Base-by-base conservation (phyloP, 768 basidiomycete species). In the Psilocybe tampanensis region DNA sequence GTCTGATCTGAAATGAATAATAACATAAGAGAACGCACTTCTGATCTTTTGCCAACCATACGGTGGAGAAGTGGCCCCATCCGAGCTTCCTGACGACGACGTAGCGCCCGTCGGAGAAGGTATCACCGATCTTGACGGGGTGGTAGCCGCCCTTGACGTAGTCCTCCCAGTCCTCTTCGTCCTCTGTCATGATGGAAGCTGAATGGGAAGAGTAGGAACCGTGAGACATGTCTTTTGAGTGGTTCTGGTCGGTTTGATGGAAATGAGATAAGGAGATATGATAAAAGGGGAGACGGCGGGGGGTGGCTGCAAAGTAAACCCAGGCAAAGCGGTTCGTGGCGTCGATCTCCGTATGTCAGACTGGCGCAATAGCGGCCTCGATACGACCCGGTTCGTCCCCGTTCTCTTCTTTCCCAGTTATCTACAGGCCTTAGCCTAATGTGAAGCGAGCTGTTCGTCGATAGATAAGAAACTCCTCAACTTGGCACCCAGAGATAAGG, bases 131-230 rank as follows among this genome's bases (percentile, higher is more conserved):
- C 71, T 94, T 90, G 47, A 97, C 92, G n/a, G 94, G 91, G 67
- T 93, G 91, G 70, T 93, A 93, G 32, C 91, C 91, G 56, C 91
- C 87, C 47, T 88, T 83, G 70, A 85, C 82, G 65, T 83, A 83
- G 75, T 95, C 94, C 75, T 95, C 93, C 82, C 89, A 90, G 68
- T 95, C 94, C 74, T 96, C 94, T 73, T 92, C 91, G 76, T 93
- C 90, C 77, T 92, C 90, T 47, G 89, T 90, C 87, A 90, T 89
- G 80, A 90, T 81, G 71, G 88, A 90, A 69, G 83, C 76, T 76
- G 86, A 79, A 75, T 74, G 82, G 72, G 86, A 88, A 61, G 88
- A 87, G 77, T 83, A 83, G 56, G 86, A 87, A 70, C 83, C 86
- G 85, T 86, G 85, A 75, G 86, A 87, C 86, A 86, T 86, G 54